Evolutionary conservation across 352 stramenopile species (phyloP), one percentile per base, ranked within the genome.

Genomic region (Globisporangium apiculatum): DNA sequence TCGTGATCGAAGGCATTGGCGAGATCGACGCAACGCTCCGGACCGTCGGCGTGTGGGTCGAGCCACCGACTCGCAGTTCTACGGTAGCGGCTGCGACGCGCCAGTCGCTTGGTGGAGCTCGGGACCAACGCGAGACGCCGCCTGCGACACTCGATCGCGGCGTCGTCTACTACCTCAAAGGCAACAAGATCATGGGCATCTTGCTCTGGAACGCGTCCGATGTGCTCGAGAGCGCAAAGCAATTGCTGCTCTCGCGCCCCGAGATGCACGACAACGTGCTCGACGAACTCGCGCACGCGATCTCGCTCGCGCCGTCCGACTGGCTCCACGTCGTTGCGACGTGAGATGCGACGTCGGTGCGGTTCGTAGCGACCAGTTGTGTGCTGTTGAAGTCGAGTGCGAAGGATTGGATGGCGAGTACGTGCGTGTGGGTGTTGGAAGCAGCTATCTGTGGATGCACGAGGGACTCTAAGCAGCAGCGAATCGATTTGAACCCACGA

Each of bases 91-190:
- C 24, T 31, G 50, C n/a, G 62, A 14, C 55, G 54, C 58, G 48
- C 31, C 10, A 45, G 40, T 4, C 46, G 43, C 43, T 40, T 31
- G 11, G 45, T 11, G n/a, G 11, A 12, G 40, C 40, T 14, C 40
- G 40, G 1, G 31, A 38, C 31, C 62, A 43, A 69, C 24, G 55
- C n/a, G 45, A 46, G 43, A 37, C 65, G 35, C 61, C 53, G 12
- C 53, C 62, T n/a, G 48, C 61, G 43, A 64, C 40, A 4, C 96
- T 85, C 57, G 71, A 92, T 51, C 83, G 89, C 45, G 89, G 89
- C 14, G 73, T 96, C 43, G 87, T 97, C 49, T 97, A 97, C 67
- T 97, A 97, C 51, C 66, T 97, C 18, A 82, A 87, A 51, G 85
- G 84, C 49, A 94, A 90, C 71, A 88, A 90, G 58, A 88, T 97